These are phyloP conservation scores for Moricandia moricandioides DNA, from an alignment of 345 rosid genomes.

Conservation along the genomic window DNA sequence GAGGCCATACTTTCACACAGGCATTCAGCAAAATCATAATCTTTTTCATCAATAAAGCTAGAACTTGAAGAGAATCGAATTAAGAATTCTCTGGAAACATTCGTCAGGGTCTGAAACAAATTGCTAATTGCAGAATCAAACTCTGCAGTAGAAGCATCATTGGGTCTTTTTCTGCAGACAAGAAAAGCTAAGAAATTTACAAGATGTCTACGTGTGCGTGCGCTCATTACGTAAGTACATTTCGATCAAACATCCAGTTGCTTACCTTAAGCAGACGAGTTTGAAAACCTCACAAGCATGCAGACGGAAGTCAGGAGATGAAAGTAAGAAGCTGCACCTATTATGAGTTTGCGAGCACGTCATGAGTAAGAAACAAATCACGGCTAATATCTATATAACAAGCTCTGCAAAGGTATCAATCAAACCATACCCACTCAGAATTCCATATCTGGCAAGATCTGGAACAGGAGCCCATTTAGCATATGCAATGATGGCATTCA, in stretches of 20 bases:
- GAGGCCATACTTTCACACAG: constrained; percentile 85
- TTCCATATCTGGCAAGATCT: constrained; percentile 80
- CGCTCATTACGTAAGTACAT: neutral
- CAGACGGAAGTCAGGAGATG: constrained; percentile 79
- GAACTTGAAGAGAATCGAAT: constrained; percentile 52
- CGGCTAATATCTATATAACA: neutral
- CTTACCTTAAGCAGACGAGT: constrained; percentile 76
- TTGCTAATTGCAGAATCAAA: constrained; percentile 68
- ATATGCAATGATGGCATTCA: constrained; percentile 82
- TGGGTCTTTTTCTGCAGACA: constrained; percentile 70
- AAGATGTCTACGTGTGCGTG: neutral
- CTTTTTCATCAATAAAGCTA: constrained; percentile 59
- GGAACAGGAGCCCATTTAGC: constrained; percentile 94
- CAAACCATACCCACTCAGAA: constrained; percentile 70
- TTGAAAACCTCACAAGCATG: constrained; percentile 94
- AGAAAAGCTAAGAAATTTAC: neutral
- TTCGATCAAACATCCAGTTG: constrained; percentile 1
- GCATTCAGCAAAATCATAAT: constrained; percentile 73
- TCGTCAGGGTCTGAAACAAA: constrained; percentile 73
- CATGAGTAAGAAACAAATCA: constrained; percentile 3
- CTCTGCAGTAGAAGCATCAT: constrained; percentile 65
- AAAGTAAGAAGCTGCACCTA: constrained; percentile 79
- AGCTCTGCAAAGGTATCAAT: neutral
- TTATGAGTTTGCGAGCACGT: constrained; percentile 9
- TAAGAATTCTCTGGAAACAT: constrained; percentile 66